Percentiles rank a stretch among this genome's conserved stretches.
phyloP scores from a whole-genome alignment of 495 filamentous ascomycete genomes.

The Neurospora sp. region DNA sequence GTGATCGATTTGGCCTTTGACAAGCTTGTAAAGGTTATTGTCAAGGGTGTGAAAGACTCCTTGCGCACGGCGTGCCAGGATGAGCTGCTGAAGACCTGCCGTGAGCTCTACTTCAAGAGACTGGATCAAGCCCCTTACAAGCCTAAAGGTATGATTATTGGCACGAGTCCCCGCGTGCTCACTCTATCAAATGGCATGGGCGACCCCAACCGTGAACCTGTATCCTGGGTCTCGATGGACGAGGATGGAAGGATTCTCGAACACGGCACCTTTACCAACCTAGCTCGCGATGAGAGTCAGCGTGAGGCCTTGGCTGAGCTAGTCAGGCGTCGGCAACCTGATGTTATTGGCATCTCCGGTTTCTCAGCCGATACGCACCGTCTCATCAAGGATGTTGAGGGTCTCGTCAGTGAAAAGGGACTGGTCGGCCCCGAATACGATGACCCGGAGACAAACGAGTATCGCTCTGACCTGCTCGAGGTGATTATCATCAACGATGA shows the following conservation, averaged over 20 bases:
- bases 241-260: slow-evolving; percentile 85
- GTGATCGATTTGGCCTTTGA: slow-evolving; percentile 69
- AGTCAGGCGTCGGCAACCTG: slow-evolving; percentile 65
- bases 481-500: slow-evolving; percentile 92
- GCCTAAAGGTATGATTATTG: slow-evolving; percentile 83
- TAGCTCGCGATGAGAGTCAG: slow-evolving; percentile 60
- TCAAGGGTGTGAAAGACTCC: slow-evolving; percentile 86
- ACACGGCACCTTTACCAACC: slow-evolving; percentile 72
- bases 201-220: slow-evolving; percentile 60
- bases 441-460: slow-evolving; percentile 49
- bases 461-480: slow-evolving; percentile 65
- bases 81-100: slow-evolving; percentile 67
- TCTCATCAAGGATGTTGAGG: slow-evolving; percentile 66
- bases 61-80: slow-evolving; percentile 87
- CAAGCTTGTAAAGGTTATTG: slow-evolving; percentile 75
- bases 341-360: slow-evolving; percentile 85
- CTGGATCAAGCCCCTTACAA: slow-evolving; percentile 95
- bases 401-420: slow-evolving; percentile 62
- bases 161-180: slow-evolving; percentile 79
- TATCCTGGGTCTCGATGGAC: slow-evolving; percentile 86
- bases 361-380: slow-evolving; percentile 80
- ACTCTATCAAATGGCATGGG: slow-evolving; percentile 76
- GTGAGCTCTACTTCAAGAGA: slow-evolving; percentile 73
- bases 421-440: slow-evolving; percentile 66
- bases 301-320: slow-evolving; percentile 60